phyloP scores from a whole-genome alignment of 148 eudicot genomes.

The Heliamphora exappendiculata region DNA sequence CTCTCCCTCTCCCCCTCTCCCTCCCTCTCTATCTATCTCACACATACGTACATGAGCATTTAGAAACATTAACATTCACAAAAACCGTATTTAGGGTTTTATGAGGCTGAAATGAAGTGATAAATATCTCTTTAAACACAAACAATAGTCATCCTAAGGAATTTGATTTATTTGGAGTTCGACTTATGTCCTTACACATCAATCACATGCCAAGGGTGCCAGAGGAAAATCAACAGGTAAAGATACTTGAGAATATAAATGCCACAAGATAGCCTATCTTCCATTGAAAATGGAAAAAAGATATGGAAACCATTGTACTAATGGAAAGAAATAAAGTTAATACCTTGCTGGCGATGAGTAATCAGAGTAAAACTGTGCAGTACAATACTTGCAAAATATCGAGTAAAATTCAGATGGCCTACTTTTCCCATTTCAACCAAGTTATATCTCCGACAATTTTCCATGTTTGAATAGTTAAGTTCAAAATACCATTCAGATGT shows the following conservation, averaged over 20 bases:
- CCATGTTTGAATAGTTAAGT: background rate
- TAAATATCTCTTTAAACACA: background rate
- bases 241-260: background rate
- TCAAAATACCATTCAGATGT: background rate
- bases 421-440: background rate
- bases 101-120: background rate
- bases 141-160: background rate
- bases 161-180: background rate
- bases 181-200: background rate
- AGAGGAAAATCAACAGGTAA: constrained; percentile 5
- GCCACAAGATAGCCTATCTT: constrained; percentile 3
- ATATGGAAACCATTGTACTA: background rate
- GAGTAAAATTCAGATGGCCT: constrained; percentile 2
- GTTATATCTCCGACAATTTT: background rate
- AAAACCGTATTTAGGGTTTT: background rate
- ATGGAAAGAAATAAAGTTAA: background rate
- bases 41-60: background rate
- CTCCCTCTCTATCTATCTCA: background rate
- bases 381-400: background rate
- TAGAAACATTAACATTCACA: background rate
- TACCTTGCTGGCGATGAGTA: background rate
- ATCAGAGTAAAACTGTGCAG: background rate
- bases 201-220: background rate
- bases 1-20: background rate
- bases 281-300: background rate